Base-by-base conservation (phyloP, 2,329 filamentous ascomycete genomes). In the Neoarthrinium moseri region DNA sequence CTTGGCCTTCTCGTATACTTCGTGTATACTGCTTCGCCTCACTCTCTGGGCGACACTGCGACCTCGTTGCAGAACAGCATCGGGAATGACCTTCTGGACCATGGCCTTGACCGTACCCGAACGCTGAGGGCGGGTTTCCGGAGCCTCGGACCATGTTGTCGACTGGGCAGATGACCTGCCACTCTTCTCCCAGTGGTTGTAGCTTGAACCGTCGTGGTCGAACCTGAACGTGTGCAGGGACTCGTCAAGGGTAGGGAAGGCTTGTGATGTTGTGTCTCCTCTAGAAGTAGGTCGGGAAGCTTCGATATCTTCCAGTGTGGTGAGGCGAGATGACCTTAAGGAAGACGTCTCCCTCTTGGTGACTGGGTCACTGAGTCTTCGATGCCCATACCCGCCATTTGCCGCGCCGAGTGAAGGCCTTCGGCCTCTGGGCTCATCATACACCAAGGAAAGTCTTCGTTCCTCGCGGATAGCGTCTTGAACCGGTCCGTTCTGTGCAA, bases 1-100 rank as follows among this genome's bases (percentile, higher is more conserved):
- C 48, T 52, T 50, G 24, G 51, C 50, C 32, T 51, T 52, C 30
- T 52, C 50, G 24, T 54, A 54, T 3, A 43, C 33, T 17, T 52
- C 47, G 17, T 34, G 29, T 20, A 54, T 47, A 20, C 36, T 47
- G 23, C 21, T 33, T 21, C 29, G 33, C 36, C 45, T 24, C 23
- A 41, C 36, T 22, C 26, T 22, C 7, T 43, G 4, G 23, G 35
- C 35, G n/a, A 40, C 43, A 23, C 30, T 46, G 8, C 27, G 36
- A 13, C 37, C 45, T 5, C 15, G 34, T 22, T 43, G 37, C n/a
- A 30, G 23, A 30, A 42, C 38, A 6, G 22, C 23, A 20, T 29
- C 22, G 10, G 38, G 23, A 8, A 32, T 18, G 10, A 32, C 38
- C 6, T 8, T 18, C 11, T 42, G 21, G 20, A 43, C 45, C 6